Conservation (phyloP, 1,284 basidiomycete species). For the Exsudoporus floridanus region DNA sequence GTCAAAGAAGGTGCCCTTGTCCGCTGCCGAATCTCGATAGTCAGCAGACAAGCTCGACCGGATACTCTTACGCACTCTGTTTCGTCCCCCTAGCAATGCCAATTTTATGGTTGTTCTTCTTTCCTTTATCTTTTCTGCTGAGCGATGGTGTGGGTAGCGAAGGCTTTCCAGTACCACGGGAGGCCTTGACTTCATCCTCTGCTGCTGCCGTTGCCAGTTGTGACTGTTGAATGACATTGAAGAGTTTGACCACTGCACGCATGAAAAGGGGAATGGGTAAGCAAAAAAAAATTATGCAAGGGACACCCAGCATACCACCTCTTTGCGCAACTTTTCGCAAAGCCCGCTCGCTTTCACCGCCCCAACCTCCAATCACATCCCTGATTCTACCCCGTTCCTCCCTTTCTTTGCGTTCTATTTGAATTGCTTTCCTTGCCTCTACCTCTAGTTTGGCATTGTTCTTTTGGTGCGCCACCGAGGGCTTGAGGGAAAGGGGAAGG, state of each 20-base stretch:
- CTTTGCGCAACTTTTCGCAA: conserved; percentile 79
- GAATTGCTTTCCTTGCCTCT: conserved; percentile 66
- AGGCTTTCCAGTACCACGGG: conserved; percentile 70
- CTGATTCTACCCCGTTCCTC: conserved; percentile 71
- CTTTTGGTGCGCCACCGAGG: conserved; percentile 61
- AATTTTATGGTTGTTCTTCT: conserved; percentile 55
- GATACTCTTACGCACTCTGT: conserved; percentile 46
- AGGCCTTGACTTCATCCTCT: conserved; percentile 56
- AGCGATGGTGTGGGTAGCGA: conserved; percentile 63
- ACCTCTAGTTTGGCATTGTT: conserved; percentile 73
- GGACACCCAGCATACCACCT: conserved; percentile 54
- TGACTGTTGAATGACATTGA: conserved; percentile 79
- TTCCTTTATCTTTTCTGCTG: conserved; percentile 44
- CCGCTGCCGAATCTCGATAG: conserved; percentile 38
- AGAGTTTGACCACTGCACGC: conserved; percentile 69
- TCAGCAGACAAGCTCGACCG: not conserved
- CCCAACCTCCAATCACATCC: conserved; percentile 83
- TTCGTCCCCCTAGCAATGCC: conserved; percentile 52
- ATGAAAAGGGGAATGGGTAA: conserved; percentile 1
- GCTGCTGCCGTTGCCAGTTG: conserved; percentile 54
- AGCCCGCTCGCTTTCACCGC: conserved; percentile 71
- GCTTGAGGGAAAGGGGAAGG: conserved; percentile 72
- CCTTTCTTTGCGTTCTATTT: conserved; percentile 69
- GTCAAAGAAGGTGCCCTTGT: conserved; percentile 72
- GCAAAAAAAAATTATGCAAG: not conserved